Evolutionary conservation across 2,329 filamentous ascomycete genomes (phyloP), one percentile per base, ranked within the genome.

Genomic region (Samsoniella hepiali): DNA sequence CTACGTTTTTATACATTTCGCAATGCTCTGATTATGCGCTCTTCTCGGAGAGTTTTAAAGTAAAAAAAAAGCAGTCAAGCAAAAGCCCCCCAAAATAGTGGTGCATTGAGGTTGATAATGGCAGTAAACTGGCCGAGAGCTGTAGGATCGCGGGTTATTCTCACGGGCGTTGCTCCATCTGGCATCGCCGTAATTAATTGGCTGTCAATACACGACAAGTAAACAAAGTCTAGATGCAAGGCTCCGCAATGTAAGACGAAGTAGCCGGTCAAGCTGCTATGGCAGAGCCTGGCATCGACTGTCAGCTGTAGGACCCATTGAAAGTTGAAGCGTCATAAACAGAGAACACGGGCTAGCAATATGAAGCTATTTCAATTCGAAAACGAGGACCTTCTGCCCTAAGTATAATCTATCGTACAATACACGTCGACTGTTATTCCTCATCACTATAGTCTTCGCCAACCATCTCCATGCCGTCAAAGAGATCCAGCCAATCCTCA

Each of bases 401-500:
- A 22, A 22, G 22, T 22, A 22, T 22, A 22, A 22, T 22, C 22
- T 22, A 34, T 34, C 34, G 34, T 34, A 34, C 34, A 34, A 34
- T 9, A 34, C 34, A 34, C 34, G 34, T 6, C 34, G 34, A 34
- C 34, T 34, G 34, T 6, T 34, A 5, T 34, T 34, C 34, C 34
- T 34, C 34, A 34, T 34, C 34, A 34, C 9, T 9, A 9, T 34
- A 9, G 34, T 13, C 44, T 8, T 67, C 64, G 1, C 66, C 66
- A 3, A 67, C 56, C 15, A 70, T 3, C 40, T 69, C 65, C 38
- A 69, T 65, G 0, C 65, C 64, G 4, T 61, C 62, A 42, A 70
- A 70, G 1, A 70, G 50, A 34, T 71, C 69, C 15, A 74, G 54
- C 72, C 72, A 75, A 56, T 72, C 69, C 5, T 69, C 64, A 1